phyloP scores from a whole-genome alignment of 108 stramenopile species.

The Asterionellopsis glacialis region DNA sequence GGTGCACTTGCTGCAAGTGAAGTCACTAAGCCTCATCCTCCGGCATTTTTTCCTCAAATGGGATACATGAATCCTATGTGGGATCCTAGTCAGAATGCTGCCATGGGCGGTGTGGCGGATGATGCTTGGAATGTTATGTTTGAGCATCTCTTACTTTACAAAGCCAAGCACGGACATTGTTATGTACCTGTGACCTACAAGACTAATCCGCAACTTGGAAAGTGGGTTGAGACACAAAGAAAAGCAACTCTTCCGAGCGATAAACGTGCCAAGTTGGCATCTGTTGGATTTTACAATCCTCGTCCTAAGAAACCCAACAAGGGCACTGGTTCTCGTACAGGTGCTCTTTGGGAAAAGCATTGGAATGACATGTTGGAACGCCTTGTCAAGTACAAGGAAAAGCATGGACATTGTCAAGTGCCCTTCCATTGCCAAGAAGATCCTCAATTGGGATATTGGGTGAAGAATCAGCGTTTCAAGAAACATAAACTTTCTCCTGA shows the following conservation, averaged over 20 bases:
- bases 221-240: constrained; percentile 42
- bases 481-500: constrained; percentile 41
- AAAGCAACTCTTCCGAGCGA: constrained; percentile 38
- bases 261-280: constrained; percentile 19
- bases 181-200: constrained; percentile 16
- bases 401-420: constrained; percentile 41
- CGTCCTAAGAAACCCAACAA: constrained; percentile 48
- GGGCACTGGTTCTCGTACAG: constrained; percentile 40
- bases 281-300: constrained; percentile 37
- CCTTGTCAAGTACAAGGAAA: constrained; percentile 30
- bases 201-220: constrained; percentile 16
- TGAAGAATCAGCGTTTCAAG: constrained; percentile 18
- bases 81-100: no score
- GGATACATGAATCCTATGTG: no score
- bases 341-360: constrained; percentile 24
- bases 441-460: constrained; percentile 35
- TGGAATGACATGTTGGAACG: constrained; percentile 55
- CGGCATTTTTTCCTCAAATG: no score
- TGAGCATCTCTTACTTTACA: constrained; percentile 17
- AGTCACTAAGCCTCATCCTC: no score
- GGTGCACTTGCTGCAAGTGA: no score
- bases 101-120: not conserved
- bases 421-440: constrained; percentile 36
- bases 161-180: constrained; percentile 21
- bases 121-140: constrained; percentile 17